Evolutionary conservation across 139 green algal species (phyloP).

Genomic region (Chlamydomonas incerta): DNA sequence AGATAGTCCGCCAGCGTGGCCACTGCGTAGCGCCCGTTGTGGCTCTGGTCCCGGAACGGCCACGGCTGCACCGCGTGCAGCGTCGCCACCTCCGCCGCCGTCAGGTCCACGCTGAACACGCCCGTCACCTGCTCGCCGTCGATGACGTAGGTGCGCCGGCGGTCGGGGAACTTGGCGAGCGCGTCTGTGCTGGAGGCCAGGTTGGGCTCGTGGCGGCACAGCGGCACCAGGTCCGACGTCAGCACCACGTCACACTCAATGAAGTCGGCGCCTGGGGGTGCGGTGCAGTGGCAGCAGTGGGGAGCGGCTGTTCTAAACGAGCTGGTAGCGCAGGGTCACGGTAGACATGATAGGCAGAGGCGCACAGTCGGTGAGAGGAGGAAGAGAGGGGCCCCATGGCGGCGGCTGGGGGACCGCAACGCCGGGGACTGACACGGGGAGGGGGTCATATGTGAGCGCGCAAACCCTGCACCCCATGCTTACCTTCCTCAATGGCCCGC

Average conservation of each 20-base stretch:
- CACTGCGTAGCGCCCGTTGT: constrained; percentile 38
- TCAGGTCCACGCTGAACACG: constrained; percentile 48
- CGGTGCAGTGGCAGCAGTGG: too few species aligned
- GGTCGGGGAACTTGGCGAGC: constrained; percentile 53
- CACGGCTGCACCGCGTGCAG: constrained; percentile 44
- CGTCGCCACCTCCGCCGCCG: constrained; percentile 18
- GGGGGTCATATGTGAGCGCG: too few species aligned
- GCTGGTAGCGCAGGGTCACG: too few species aligned
- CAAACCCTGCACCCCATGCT: too few species aligned
- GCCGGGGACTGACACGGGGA: too few species aligned
- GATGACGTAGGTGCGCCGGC: constrained; percentile 46
- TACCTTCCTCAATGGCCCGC: constrained; percentile 47
- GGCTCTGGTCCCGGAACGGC: constrained; percentile 54
- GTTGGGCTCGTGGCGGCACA: constrained; percentile 78
- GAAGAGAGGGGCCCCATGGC: too few species aligned
- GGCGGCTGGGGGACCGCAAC: too few species aligned
- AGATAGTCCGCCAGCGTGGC: constrained; percentile 56
- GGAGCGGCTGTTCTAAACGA: too few species aligned
- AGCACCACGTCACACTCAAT: constrained; percentile 81
- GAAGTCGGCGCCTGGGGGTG: constrained; percentile 74
- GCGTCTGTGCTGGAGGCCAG: constrained; percentile 70
- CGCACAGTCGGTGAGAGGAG: too few species aligned
- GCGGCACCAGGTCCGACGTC: constrained; percentile 63
- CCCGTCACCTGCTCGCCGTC: constrained; percentile 59
- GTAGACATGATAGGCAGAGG: too few species aligned